Evolutionary conservation across 1,284 basidiomycete genomes (phyloP), one percentile per base, ranked within the genome.

Genomic region (Austroboletus sp.): DNA sequence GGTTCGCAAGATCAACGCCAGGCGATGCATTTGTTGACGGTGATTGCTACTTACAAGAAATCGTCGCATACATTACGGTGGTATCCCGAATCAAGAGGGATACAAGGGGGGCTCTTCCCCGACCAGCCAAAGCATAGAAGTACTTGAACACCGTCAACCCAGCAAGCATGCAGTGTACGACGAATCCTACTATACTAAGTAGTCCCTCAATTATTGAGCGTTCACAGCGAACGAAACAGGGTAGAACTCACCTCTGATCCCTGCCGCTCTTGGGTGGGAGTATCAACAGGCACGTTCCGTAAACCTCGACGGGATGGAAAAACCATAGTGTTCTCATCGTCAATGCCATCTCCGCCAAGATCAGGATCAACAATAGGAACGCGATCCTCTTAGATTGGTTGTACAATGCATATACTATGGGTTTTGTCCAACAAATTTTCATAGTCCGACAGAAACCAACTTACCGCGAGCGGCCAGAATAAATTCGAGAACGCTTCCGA

Each of bases 121-220:
- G 49, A 15, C 58, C 51, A 12, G 39, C 40, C 34, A 36, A 27
- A 41, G 45, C 44, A 2, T 30, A 6, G 25, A 48, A 21, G 21
- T 57, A 63, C 40, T 58, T 60, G 48, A 49, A 45, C 19, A 40
- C 19, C n/a, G 48, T 56, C 47, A 63, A 29, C 21, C 37, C 8
- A 7, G 59, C 30, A 9, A 59, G 19, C 3, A 36, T 39, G 15
- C 51, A 61, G 23, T 59, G 57, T 4, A 53, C 44, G 7, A 11
- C 19, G 19, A 61, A 42, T 2, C 16, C 25, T 13, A 56, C 26
- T 15, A 51, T 23, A 19, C 57, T 61, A 36, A n/a, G 19, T 8
- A 36, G 27, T 7, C 11, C 23, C n/a, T 9, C 27, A 7, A 12
- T 21, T 15, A 35, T 21, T n/a, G 5, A 29, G n/a, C 23, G 31